A percentile compares a stretch with the other conserved stretches of the same genome.
phyloP scores from a whole-genome alignment of 2,329 filamentous ascomycete genomes.

The Macroventuria anomochaeta region DNA sequence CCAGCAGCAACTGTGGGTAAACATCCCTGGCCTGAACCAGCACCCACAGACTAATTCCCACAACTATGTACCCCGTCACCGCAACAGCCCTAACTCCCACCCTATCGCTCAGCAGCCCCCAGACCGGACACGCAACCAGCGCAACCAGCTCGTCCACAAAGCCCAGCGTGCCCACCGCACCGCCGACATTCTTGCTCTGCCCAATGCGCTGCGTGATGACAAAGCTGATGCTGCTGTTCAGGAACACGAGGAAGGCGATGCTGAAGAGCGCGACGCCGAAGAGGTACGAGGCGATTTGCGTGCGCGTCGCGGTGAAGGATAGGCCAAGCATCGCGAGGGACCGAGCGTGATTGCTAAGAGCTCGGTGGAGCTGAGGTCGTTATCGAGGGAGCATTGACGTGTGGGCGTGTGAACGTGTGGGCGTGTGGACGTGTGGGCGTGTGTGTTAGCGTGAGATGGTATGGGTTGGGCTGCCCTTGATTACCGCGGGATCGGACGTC shows the following conservation, averaged over 20 bases:
- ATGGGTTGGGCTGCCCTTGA: conserved; percentile 10
- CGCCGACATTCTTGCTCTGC: conserved; percentile 73
- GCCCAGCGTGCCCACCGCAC: conserved; percentile 82
- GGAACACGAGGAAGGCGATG: conserved; percentile 88
- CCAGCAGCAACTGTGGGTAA: conserved; percentile 86
- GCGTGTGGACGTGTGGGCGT: neutral
- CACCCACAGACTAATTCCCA: conserved; percentile 76
- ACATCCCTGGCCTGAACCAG: conserved; percentile 88
- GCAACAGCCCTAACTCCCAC: conserved; percentile 70
- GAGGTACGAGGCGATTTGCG: conserved; percentile 73
- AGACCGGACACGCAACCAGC: conserved; percentile 78
- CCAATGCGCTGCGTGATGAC: conserved; percentile 84
- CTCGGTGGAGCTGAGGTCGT: conserved; percentile 31
- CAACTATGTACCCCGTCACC: conserved; percentile 80
- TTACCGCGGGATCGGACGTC: conserved; percentile 8
- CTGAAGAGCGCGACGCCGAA: conserved; percentile 83
- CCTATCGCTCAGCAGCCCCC: conserved; percentile 79
- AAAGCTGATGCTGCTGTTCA: conserved; percentile 84
- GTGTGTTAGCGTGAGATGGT: conserved; percentile 10
- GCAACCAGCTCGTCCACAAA: conserved; percentile 86
- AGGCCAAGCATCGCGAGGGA: too few relatives aligned
- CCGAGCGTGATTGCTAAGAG: conserved; percentile 40
- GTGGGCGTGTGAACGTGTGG: neutral
- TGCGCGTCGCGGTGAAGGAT: conserved; percentile 62
- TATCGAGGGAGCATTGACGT: conserved; percentile 20